These are phyloP conservation scores for Coemansia sp. DNA, from an alignment of 192 early-diverging fungal genomes.

Conservation along the genomic window DNA sequence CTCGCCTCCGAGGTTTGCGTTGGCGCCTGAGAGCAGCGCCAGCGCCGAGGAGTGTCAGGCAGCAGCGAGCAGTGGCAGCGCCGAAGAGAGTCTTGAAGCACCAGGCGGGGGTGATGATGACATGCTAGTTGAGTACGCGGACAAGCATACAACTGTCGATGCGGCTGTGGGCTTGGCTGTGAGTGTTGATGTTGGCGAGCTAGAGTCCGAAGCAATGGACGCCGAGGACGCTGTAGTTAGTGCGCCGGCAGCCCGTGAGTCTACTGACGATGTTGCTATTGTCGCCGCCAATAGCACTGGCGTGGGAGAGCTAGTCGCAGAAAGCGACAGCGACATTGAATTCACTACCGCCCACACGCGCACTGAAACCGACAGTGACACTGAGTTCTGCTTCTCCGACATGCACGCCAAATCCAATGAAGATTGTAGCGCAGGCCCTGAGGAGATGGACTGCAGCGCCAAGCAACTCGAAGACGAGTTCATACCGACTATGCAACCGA, in stretches of 20 bases:
- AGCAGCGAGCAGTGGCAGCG: not conserved
- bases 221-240: not conserved
- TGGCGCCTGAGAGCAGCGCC: not conserved
- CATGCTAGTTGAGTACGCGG: not conserved
- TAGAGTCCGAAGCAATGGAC: not conserved
- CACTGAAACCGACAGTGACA: not conserved
- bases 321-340: slow-evolving; percentile 26
- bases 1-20: slow-evolving; percentile 16
- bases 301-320: not conserved
- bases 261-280: not conserved
- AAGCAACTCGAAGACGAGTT: not conserved
- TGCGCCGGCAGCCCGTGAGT: not conserved
- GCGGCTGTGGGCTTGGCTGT: not conserved
- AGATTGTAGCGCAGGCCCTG: not conserved
- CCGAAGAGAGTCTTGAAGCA: not conserved
- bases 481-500: not conserved
- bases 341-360: slow-evolving; percentile 9
- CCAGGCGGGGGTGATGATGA: not conserved
- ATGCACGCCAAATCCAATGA: not conserved
- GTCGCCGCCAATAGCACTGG: not conserved
- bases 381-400: not conserved
- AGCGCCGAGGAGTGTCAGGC: not conserved
- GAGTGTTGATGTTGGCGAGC: not conserved
- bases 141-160: not conserved
- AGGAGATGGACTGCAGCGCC: not conserved